These are phyloP conservation scores for Candida parachauliodes DNA, from an alignment of 805 yeast species.

Conservation along the genomic window DNA sequence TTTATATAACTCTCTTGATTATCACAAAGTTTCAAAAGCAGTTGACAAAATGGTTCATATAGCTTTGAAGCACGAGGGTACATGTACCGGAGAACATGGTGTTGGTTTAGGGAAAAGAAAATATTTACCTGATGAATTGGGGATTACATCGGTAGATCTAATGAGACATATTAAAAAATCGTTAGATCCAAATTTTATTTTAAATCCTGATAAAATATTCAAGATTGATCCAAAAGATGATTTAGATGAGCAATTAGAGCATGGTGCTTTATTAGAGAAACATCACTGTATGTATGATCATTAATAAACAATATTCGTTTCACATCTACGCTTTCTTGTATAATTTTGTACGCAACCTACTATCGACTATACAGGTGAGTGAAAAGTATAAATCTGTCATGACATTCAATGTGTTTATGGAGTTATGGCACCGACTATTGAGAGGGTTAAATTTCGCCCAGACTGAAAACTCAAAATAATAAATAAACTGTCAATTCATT, in stretches of 20 bases:
- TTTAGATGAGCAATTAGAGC: slow-evolving; percentile 32
- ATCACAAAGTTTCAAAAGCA: slow-evolving; percentile 45
- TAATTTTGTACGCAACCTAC: too few species aligned
- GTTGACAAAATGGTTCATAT: slow-evolving; percentile 72
- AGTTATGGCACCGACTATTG: too few species aligned
- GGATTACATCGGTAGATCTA: slow-evolving; percentile 33
- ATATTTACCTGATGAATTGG: slow-evolving; percentile 36
- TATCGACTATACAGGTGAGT: too few species aligned
- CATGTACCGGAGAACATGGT: slow-evolving; percentile 47
- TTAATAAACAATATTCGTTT: not conserved
- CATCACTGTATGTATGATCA: slow-evolving; percentile 11
- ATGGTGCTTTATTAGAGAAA: slow-evolving; percentile 21
- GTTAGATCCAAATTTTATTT: slow-evolving; percentile 40
- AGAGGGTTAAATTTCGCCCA: too few species aligned
- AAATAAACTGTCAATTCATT: too few species aligned
- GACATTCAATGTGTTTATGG: too few species aligned
- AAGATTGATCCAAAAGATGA: slow-evolving; percentile 35
- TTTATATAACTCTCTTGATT: slow-evolving; percentile 52
- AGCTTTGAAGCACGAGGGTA: slow-evolving; percentile 27
- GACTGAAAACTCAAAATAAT: too few species aligned
- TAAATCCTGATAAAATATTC: slow-evolving; percentile 45
- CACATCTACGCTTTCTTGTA: too few species aligned
- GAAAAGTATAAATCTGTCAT: too few species aligned
- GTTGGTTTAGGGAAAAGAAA: slow-evolving; percentile 45
- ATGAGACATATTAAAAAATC: slow-evolving; percentile 42